phyloP scores from a whole-genome alignment of 1,284 basidiomycete genomes.

The Earliella scabrosa region DNA sequence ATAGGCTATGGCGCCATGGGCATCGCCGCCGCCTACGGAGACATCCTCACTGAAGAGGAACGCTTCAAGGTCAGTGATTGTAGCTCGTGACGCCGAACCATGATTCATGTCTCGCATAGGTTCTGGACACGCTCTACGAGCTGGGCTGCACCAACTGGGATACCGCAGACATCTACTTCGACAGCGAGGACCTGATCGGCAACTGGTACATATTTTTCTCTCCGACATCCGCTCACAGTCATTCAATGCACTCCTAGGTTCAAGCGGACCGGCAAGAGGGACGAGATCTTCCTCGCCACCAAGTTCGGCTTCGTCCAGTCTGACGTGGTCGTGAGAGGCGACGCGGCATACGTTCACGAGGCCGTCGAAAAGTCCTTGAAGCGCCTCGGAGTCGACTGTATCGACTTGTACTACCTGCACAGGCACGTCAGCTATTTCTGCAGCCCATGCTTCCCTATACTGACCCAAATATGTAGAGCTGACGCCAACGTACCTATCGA shows the following conservation, averaged over 20 bases:
- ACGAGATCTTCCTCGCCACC: slow-evolving; percentile 51
- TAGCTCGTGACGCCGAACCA: background rate
- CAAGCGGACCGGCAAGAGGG: slow-evolving; percentile 40
- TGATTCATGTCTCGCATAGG: slow-evolving; percentile 2
- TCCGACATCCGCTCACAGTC: slow-evolving; percentile 13
- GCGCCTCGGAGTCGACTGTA: slow-evolving; percentile 38
- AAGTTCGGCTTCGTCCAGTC: slow-evolving; percentile 41
- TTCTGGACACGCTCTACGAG: slow-evolving; percentile 29
- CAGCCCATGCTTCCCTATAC: too few species aligned
- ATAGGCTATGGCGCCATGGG: slow-evolving; percentile 36
- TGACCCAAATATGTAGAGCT: slow-evolving; percentile 12
- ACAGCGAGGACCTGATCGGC: slow-evolving; percentile 32
- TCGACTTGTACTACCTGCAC: slow-evolving; percentile 46
- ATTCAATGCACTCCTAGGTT: slow-evolving; percentile 36
- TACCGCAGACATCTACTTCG: slow-evolving; percentile 34
- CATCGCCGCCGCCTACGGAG: slow-evolving; percentile 42
- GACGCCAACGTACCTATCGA: slow-evolving; percentile 38
- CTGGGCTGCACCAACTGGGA: slow-evolving; percentile 35
- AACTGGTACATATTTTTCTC: slow-evolving; percentile 24
- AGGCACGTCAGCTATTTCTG: slow-evolving; percentile 26
- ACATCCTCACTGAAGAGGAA: slow-evolving; percentile 42
- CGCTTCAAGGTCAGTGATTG: slow-evolving; percentile 45
- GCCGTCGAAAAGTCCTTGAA: slow-evolving; percentile 39
- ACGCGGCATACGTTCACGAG: slow-evolving; percentile 35
- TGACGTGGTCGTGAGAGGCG: slow-evolving; percentile 24